Conservation (phyloP, 805 yeast genomes). For the Cyberlindnera japonica region DNA sequence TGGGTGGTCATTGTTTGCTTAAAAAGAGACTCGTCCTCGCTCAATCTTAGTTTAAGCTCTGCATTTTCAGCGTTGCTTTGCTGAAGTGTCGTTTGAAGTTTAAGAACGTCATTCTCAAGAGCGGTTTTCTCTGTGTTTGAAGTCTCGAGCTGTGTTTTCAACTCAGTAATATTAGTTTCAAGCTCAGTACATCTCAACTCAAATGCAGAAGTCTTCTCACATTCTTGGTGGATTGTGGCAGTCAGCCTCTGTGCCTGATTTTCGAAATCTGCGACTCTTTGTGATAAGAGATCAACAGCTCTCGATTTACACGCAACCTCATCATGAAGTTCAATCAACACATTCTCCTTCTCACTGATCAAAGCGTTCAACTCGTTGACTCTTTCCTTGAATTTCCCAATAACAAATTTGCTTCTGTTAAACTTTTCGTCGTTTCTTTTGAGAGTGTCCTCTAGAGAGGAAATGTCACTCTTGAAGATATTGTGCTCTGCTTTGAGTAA, state of each 20-base stretch:
- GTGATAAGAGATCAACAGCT: conserved; percentile 13
- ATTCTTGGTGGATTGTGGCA: conserved; percentile 4
- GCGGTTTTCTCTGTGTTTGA: conserved; percentile 1
- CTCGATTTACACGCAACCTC: conserved; percentile 19
- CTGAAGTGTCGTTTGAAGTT: neutral
- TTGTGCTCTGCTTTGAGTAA: conserved; percentile 21
- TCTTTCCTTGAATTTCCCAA: conserved; percentile 22
- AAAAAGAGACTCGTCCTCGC: conserved; percentile 4
- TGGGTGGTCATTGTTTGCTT: conserved; percentile 6
- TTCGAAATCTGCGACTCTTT: conserved; percentile 19
- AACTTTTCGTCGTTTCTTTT: conserved; percentile 16
- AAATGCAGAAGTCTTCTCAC: conserved; percentile 9
- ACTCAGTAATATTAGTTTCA: neutral
- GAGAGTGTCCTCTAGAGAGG: conserved; percentile 11
- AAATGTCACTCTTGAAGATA: conserved; percentile 20
- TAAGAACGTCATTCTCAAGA: neutral
- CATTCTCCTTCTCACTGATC: conserved; percentile 10
- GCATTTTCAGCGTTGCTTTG: conserved; percentile 1
- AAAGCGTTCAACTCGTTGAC: conserved; percentile 14
- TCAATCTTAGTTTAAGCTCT: conserved; percentile 1
- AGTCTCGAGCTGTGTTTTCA: neutral
- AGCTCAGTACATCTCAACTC: neutral
- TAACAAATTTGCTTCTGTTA: conserved; percentile 15
- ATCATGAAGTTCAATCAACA: conserved; percentile 9
- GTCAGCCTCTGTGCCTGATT: conserved; percentile 16